Evolutionary conservation across 768 basidiomycete genomes (phyloP), one percentile per base, ranked within the genome.

Genomic region (Auriculariales sp.): DNA sequence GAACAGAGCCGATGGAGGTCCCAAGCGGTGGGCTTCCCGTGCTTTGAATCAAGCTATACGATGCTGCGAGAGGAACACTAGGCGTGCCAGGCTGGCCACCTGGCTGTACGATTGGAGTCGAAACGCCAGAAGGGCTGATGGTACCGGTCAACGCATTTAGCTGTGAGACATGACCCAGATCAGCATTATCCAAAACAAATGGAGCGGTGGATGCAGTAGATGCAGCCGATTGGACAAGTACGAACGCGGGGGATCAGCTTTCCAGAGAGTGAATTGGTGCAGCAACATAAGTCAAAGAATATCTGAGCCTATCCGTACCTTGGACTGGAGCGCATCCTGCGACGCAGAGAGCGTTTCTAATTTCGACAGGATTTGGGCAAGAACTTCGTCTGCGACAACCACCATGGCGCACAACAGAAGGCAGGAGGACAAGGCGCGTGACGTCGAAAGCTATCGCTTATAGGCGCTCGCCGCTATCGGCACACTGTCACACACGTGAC

Each of bases 261-360:
- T 17, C 29, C 29, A 19, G 35, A 24, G n/a, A 27, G 50, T 36
- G 47, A 39, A 33, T 22, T 22, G 45, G 17, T 9, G 53, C 5
- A 25, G 46, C 29, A 48, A 14, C 29, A 53, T 52, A 42, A 35
- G n/a, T 25, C 45, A 7, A 33, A 49, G 6, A 24, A 29, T n/a
- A n/a, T n/a, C 12, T 0, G 19, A 45, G n/a, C 33, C 39, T 15
- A 52, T 55, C 35, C 59, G 34, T 55, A 88, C 86, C 73, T 91
- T 86, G 22, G 83, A 79, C 56, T 87, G 82, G 58, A 90, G 68
- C 0, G 77, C 71, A 62, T 87, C 83, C 60, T 90, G 85, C 46
- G 77, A 77, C 45, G 81, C 64, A 61, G 85, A 81, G 58, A 91
- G 69, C 3, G 75, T 68, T 56, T 82, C 71, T 48, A 91, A 74